Evolutionary conservation across 768 basidiomycete genomes (phyloP), one percentile per base, ranked within the genome.

Genomic region (Trametes gibbosa): DNA sequence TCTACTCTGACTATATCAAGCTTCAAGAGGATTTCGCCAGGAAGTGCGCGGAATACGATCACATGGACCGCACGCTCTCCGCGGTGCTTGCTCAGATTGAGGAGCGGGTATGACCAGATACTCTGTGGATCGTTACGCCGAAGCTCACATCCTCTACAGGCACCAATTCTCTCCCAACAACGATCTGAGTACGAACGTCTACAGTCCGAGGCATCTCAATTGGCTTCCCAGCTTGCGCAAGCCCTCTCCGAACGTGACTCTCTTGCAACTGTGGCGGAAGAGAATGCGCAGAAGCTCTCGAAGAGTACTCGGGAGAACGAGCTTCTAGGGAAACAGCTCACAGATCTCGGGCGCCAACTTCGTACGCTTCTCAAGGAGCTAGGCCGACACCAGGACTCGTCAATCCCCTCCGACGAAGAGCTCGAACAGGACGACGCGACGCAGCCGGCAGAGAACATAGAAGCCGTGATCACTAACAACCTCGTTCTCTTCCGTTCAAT

Each of bases 121-220:
- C 14, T 23, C 13, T 37, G 51, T 10, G 25, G 23, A 37, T 35
- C 64, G 32, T 56, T 40, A 34, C 39, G 58, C 21, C 3, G 35
- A 29, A 25, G 17, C 47, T 63, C 7, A 50, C 52, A 50, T 47
- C n/a, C 19, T 61, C 27, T 37, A 4, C 63, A 97, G 95, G 94
- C 94, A 14, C 96, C 96, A 9, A 79, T 94, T 24, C 79, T 99
- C 8, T 85, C 89, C 16, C 90, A 96, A 71, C 96, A 98, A 74
- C 87, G 92, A 19, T 77, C 79, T 4, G 95, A 98, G 72, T 95
- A 96, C 69, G 89, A 91, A 64, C 87, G 91, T 17, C 77, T 95
- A 12, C 85, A 86, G 65, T 80, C 82, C 2, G 93, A 96, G 71
- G 86, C 91, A 3, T 76, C 85, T 27, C 86, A 92, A 51, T 84